phyloP scores from a whole-genome alignment of 371 early-diverging fungal genomes.

The Haplosporangium sp. region DNA sequence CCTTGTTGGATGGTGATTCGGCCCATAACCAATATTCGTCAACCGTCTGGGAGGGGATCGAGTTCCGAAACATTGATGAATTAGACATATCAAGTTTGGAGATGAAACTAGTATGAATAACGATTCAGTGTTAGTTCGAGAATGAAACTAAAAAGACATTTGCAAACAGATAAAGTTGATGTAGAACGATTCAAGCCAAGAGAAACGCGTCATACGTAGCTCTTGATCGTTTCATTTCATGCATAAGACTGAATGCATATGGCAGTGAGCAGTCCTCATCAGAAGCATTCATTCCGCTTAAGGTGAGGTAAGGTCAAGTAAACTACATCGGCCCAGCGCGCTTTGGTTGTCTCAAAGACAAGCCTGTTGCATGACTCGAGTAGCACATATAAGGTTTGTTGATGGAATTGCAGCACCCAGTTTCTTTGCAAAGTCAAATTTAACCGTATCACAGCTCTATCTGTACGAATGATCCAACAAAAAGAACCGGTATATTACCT shows the following conservation, averaged over 20 bases:
- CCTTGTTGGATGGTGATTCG: slow-evolving; percentile 7
- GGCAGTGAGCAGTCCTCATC: too few relatives aligned
- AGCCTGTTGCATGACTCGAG: too few relatives aligned
- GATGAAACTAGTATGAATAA: neutral
- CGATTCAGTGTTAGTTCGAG: neutral
- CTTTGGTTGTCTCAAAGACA: too few relatives aligned
- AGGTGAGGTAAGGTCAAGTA: too few relatives aligned
- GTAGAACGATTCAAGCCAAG: neutral
- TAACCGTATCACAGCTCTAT: too few relatives aligned
- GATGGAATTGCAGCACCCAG: too few relatives aligned
- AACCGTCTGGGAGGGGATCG: slow-evolving; percentile 14
- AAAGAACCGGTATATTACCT: too few relatives aligned
- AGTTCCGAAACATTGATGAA: neutral
- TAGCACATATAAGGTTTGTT: too few relatives aligned
- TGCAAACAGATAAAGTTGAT: neutral
- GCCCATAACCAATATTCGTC: slow-evolving; percentile 27
- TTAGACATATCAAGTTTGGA: neutral
- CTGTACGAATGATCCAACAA: too few relatives aligned
- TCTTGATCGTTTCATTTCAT: neutral
- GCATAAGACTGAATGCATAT: neutral
- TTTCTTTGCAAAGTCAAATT: too few relatives aligned
- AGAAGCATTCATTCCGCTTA: too few relatives aligned
- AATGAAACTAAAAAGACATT: neutral
- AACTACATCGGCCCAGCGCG: too few relatives aligned
- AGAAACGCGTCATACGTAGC: neutral